phyloP scores from a whole-genome alignment of 768 basidiomycete genomes.

The Paxillus rubicundulus region DNA sequence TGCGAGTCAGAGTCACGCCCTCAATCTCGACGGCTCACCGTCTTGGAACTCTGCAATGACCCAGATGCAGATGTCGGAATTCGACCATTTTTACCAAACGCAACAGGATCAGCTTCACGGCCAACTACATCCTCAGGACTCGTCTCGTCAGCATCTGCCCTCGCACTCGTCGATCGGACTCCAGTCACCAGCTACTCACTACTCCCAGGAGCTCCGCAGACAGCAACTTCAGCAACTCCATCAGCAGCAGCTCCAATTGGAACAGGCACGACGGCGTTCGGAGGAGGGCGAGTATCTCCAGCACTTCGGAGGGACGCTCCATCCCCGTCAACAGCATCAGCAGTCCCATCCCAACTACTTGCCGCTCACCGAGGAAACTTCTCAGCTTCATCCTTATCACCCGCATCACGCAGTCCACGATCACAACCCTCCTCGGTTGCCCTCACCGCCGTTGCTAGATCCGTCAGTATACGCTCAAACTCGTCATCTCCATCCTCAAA shows the following conservation, averaged over 20 bases:
- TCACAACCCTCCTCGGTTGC: conserved; percentile 20
- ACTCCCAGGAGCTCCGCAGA: conserved; percentile 49
- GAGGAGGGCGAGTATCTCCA: conserved; percentile 39
- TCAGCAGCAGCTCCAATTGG: conserved; percentile 36
- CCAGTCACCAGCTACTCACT: conserved; percentile 33
- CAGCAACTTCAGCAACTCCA: conserved; percentile 42
- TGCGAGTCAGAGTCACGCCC: conserved; percentile 75
- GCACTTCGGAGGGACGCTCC: conserved; percentile 34
- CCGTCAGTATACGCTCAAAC: conserved; percentile 27
- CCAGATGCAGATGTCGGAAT: conserved; percentile 42
- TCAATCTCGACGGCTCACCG: conserved; percentile 74
- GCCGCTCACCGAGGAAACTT: conserved; percentile 27
- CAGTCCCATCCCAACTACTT: conserved; percentile 28
- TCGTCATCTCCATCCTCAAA: conserved; percentile 35
- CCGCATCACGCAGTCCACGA: conserved; percentile 36
- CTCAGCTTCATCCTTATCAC: conserved; percentile 34
- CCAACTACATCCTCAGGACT: conserved; percentile 47
- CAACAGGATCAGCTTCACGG: conserved; percentile 35
- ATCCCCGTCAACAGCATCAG: conserved; percentile 28
- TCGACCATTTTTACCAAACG: conserved; percentile 46
- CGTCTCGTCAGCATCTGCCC: conserved; percentile 45
- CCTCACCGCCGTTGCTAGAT: conserved; percentile 35
- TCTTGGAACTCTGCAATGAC: conserved; percentile 90
- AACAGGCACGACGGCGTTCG: conserved; percentile 32
- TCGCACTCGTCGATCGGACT: conserved; percentile 51